phyloP scores from a whole-genome alignment of 2,329 filamentous ascomycete genomes.

The Lachnellula willkommii region DNA sequence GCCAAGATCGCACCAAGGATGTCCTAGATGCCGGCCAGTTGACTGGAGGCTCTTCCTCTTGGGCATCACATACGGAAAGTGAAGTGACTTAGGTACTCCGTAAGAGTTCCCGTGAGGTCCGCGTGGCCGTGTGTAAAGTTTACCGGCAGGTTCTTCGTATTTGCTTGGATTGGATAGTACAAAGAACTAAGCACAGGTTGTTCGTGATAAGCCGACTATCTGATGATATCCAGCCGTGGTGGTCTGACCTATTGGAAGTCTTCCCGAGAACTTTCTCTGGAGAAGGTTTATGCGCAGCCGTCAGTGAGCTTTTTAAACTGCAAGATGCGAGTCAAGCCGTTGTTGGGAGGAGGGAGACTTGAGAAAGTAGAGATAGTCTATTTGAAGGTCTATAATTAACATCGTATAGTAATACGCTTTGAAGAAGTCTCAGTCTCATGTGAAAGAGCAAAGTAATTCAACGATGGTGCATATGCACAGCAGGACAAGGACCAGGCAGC shows the following conservation, averaged over 20 bases:
- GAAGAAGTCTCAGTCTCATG: not conserved
- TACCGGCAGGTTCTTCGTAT: not conserved
- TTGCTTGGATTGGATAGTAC: not conserved
- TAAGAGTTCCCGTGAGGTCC: not conserved
- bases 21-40: not conserved
- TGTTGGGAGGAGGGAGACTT: not conserved
- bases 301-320: not conserved
- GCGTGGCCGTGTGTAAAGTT: not conserved
- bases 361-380: not conserved
- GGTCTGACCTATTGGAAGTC: not conserved
- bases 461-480: too few relatives aligned
- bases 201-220: not conserved
- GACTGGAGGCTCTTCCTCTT: not conserved
- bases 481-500: too few relatives aligned
- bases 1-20: not conserved
- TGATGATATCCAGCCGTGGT: not conserved
- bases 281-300: not conserved
- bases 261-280: not conserved
- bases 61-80: not conserved
- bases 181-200: not conserved
- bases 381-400: too few relatives aligned
- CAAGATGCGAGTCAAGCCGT: not conserved
- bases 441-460: not conserved
- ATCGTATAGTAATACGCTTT: too few relatives aligned
- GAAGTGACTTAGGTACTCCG: not conserved